Evolutionary conservation across 805 yeast genomes (phyloP).

Genomic region (Kazachstania africana): DNA sequence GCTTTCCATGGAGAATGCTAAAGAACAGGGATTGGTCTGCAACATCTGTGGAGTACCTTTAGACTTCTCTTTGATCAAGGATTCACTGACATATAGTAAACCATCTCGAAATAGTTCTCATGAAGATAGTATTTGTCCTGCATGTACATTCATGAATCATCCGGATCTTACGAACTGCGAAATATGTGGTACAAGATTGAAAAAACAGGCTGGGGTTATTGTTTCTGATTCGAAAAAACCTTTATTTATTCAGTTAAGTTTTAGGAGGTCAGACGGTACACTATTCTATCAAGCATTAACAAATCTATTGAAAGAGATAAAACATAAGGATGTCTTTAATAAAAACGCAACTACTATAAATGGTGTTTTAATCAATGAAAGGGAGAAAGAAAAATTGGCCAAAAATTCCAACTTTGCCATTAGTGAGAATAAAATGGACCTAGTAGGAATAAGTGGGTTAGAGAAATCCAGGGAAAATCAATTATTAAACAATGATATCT

Average conservation of each 20-base stretch:
- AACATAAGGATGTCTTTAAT: constrained; percentile 11
- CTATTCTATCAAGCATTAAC: constrained; percentile 38
- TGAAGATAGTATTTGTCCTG: constrained; percentile 30
- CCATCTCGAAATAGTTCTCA: neutral
- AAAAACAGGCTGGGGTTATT: neutral
- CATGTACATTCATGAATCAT: constrained; percentile 77
- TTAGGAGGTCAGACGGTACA: constrained; percentile 58
- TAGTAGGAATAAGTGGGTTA: constrained; percentile 61
- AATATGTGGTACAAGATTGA: constrained; percentile 62
- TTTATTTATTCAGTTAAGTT: constrained; percentile 51
- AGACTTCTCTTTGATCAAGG: constrained; percentile 26
- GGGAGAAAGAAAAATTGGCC: constrained; percentile 1
- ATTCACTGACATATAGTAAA: constrained; percentile 14
- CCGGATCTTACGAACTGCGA: constrained; percentile 71
- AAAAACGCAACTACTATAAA: constrained; percentile 26
- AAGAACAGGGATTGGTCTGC: constrained; percentile 26
- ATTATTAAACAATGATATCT: constrained; percentile 44
- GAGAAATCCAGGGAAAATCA: constrained; percentile 45
- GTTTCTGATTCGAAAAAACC: neutral
- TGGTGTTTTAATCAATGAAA: constrained; percentile 13
- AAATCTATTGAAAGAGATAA: constrained; percentile 33
- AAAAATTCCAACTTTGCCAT: constrained; percentile 4
- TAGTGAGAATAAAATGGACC: constrained; percentile 21
- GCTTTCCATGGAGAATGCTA: neutral
- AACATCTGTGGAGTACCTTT: constrained; percentile 51